Conservation (phyloP, 2,329 filamentous ascomycete species). For the Talaromyces sp. region DNA sequence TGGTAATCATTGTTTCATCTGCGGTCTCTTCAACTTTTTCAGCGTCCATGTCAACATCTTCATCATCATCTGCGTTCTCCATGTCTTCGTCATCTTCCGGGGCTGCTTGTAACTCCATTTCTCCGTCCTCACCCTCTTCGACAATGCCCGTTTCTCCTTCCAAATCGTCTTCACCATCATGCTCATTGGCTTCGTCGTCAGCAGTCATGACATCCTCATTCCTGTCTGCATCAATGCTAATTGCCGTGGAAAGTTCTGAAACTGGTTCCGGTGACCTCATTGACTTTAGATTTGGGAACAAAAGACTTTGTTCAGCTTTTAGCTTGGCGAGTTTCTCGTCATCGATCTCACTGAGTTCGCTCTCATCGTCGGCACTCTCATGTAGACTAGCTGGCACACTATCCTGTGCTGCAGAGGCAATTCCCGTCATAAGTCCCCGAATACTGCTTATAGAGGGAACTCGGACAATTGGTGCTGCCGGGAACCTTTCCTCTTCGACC, state of each 20-base stretch:
- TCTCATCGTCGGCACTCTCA: slow-evolving; percentile 66
- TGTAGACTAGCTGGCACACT: slow-evolving; percentile 60
- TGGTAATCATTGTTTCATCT: slow-evolving; percentile 5
- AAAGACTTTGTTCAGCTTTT: slow-evolving; percentile 22
- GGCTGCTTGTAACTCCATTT: slow-evolving; percentile 7
- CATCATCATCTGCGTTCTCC: slow-evolving; percentile 16
- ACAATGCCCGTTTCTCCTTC: slow-evolving; percentile 18
- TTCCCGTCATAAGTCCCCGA: slow-evolving; percentile 15
- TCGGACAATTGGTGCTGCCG: slow-evolving; percentile 21
- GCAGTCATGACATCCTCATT: slow-evolving; percentile 21
- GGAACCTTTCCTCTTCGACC: slow-evolving; percentile 27
- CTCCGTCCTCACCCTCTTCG: slow-evolving; percentile 15
- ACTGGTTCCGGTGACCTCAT: slow-evolving; percentile 24
- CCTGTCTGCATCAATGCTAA: slow-evolving; percentile 23
- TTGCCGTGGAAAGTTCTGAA: slow-evolving; percentile 26
- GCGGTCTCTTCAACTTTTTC: slow-evolving; percentile 16
- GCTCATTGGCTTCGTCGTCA: slow-evolving; percentile 13
- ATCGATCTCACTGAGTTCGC: slow-evolving; percentile 62
- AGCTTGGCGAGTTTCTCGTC: slow-evolving; percentile 33
- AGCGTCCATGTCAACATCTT: slow-evolving; percentile 20
- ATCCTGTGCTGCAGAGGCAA: slow-evolving; percentile 31
- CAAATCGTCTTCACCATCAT: slow-evolving; percentile 8
- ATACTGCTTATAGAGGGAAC: slow-evolving; percentile 18
- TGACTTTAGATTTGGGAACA: slow-evolving; percentile 27
- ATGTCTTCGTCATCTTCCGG: slow-evolving; percentile 10